phyloP scores from a whole-genome alignment of 2,329 filamentous ascomycete genomes.

The Aspergillus pseudoglaucus region DNA sequence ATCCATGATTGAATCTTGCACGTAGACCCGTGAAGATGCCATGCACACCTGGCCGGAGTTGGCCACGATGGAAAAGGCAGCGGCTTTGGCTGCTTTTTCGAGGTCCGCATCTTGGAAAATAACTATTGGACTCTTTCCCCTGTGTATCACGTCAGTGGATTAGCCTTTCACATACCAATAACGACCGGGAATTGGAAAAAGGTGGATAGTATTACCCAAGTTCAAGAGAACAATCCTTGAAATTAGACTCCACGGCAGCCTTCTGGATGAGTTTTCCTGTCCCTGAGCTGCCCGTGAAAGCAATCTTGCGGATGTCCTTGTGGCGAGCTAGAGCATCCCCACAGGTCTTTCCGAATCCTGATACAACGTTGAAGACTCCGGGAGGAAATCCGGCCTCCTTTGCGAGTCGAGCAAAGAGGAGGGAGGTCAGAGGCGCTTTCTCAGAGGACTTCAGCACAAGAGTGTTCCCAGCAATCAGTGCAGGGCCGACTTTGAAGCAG shows the following conservation, averaged over 20 bases:
- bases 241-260: too few relatives aligned
- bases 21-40: conserved; percentile 10
- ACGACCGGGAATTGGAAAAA: not conserved
- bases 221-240: too few relatives aligned
- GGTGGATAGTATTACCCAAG: not conserved
- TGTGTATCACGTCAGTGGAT: conserved; percentile 9
- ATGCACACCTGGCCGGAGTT: conserved; percentile 14
- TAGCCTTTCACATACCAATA: not conserved
- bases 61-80: not conserved
- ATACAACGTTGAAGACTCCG: conserved; percentile 47
- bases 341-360: conserved; percentile 53
- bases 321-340: conserved; percentile 12
- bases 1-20: conserved; percentile 8
- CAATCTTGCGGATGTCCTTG: conserved; percentile 13
- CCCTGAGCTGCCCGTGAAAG: conserved; percentile 15
- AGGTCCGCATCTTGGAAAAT: conserved; percentile 20
- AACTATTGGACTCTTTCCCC: conserved; percentile 19
- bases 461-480: conserved; percentile 1
- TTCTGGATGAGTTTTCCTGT: too few relatives aligned
- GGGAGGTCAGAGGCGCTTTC: conserved; percentile 2
- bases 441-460: conserved; percentile 4
- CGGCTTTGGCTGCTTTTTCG: conserved; percentile 6
- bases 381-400: conserved; percentile 5
- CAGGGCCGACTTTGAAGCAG: not conserved
- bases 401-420: not conserved